phyloP scores from a whole-genome alignment of 2,329 filamentous ascomycete species.

The Coniella lustricola region DNA sequence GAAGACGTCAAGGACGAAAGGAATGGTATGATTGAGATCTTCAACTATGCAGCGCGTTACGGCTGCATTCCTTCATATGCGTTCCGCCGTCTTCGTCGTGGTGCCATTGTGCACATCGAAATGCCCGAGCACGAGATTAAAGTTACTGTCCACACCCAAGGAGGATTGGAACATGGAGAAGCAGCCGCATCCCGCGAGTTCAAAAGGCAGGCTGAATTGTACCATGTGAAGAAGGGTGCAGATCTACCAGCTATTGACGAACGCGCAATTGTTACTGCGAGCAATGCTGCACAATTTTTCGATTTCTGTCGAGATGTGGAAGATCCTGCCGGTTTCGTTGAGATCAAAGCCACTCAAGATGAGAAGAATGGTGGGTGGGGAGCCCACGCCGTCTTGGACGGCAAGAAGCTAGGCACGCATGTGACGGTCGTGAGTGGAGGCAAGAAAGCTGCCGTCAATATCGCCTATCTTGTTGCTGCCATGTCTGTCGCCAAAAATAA shows the following conservation, averaged over 20 bases:
- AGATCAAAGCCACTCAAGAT: background rate
- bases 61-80: background rate
- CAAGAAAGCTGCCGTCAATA: background rate
- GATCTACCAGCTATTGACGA: background rate
- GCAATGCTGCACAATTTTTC: background rate
- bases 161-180: background rate
- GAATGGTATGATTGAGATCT: background rate
- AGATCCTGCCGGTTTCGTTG: background rate
- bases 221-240: background rate
- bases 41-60: slow-evolving; percentile 11
- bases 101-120: background rate
- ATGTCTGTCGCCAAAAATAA: background rate
- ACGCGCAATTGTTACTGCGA: background rate
- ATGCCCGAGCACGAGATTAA: slow-evolving; percentile 7
- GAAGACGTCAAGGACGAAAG: background rate
- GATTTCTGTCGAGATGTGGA: background rate
- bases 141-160: background rate
- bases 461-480: slow-evolving; percentile 1
- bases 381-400: background rate
- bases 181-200: slow-evolving; percentile 2
- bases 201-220: slow-evolving; percentile 4
- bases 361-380: too few relatives aligned
- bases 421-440: background rate
- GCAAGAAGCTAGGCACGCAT: background rate
- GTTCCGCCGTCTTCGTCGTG: background rate